A percentile compares a stretch with the other conserved stretches of the same genome.
phyloP scores from a whole-genome alignment of 2,329 filamentous ascomycete species.

The Colletotrichum australisinense region DNA sequence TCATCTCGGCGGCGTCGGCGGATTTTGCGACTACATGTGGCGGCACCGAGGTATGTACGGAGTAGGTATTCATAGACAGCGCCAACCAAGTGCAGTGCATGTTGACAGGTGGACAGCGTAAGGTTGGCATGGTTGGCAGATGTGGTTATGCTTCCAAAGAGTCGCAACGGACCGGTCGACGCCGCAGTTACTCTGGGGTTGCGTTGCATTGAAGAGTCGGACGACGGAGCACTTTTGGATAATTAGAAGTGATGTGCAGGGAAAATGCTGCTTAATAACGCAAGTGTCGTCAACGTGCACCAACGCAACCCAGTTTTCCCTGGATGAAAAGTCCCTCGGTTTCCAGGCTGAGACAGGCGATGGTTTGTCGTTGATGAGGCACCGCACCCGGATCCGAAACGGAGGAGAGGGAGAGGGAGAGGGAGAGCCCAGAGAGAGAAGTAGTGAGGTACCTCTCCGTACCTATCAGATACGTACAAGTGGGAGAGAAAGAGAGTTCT shows the following conservation, averaged over 20 bases:
- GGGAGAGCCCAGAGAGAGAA: not conserved
- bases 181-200: conserved; percentile 27
- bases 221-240: conserved; percentile 15
- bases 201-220: conserved; percentile 31
- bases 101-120: not conserved
- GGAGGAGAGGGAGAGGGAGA: not conserved
- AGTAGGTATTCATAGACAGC: not conserved
- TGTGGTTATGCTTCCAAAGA: conserved; percentile 19
- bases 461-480: not conserved
- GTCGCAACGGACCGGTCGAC: conserved; percentile 26
- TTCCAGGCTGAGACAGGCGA: conserved; percentile 28
- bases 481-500: not conserved
- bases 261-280: conserved; percentile 24
- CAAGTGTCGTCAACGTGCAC: conserved; percentile 20
- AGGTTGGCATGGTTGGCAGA: conserved; percentile 6
- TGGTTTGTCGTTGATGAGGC: conserved; percentile 22
- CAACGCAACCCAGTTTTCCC: conserved; percentile 8
- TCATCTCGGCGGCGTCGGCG: not conserved
- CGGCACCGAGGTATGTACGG: not conserved
- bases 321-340: conserved; percentile 3
- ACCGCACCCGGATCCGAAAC: conserved; percentile 24
- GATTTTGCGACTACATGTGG: not conserved
- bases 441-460: not conserved
- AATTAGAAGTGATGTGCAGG: conserved; percentile 26
- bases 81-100: not conserved